phyloP scores from a whole-genome alignment of 495 filamentous ascomycete genomes.

The Hyaloscypha finlandica region DNA sequence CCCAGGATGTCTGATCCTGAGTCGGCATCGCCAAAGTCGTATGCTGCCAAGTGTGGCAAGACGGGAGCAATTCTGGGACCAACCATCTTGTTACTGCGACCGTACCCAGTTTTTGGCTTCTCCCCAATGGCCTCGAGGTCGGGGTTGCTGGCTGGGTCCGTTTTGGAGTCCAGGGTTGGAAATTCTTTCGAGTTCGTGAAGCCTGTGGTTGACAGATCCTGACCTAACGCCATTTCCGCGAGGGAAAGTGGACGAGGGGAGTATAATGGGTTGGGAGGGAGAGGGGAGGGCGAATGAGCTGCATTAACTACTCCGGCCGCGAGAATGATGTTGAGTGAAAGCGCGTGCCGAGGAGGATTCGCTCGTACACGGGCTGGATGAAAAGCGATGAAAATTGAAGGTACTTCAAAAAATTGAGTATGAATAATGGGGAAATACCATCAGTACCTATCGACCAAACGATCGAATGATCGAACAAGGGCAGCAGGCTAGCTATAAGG shows the following conservation, averaged over 20 bases:
- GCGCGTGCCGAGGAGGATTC: constrained; percentile 32
- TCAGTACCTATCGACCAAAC: background rate
- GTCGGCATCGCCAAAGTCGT: constrained; percentile 33
- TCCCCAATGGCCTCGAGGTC: constrained; percentile 27
- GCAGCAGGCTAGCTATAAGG: background rate
- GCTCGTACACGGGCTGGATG: constrained; percentile 33
- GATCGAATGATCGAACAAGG: background rate
- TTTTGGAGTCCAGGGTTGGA: constrained; percentile 8
- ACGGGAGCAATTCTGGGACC: constrained; percentile 49
- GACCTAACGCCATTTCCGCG: constrained; percentile 53
- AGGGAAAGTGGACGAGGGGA: constrained; percentile 30
- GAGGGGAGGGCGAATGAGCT: constrained; percentile 28
- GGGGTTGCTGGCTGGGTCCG: constrained; percentile 15
- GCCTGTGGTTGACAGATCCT: constrained; percentile 16
- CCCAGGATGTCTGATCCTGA: constrained; percentile 53
- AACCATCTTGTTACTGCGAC: constrained; percentile 24
- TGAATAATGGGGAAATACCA: background rate
- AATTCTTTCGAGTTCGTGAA: constrained; percentile 18
- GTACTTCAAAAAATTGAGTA: background rate
- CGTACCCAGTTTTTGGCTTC: constrained; percentile 19
- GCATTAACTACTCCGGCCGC: constrained; percentile 46
- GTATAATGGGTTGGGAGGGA: constrained; percentile 17
- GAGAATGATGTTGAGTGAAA: constrained; percentile 11
- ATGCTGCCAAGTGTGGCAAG: constrained; percentile 33
- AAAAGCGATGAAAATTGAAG: background rate